These are phyloP conservation scores for Chaetoceros tenuissimus DNA, from an alignment of 108 stramenopile species.

Conservation along the genomic window DNA sequence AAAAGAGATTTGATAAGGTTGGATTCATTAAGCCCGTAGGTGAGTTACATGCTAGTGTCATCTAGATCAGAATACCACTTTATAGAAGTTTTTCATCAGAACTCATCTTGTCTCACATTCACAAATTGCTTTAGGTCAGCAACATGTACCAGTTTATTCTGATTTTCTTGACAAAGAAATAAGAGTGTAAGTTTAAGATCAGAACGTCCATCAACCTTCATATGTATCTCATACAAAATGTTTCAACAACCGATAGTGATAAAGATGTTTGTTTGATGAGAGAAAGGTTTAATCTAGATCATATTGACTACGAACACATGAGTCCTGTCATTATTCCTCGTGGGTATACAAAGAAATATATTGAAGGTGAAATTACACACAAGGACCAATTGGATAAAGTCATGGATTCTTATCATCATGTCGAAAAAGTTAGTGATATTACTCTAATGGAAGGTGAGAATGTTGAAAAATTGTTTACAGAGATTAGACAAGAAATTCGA, in stretches of 20 bases:
- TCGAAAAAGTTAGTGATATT: constrained; percentile 28
- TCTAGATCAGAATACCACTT: no score
- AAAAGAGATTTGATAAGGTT: constrained; percentile 70
- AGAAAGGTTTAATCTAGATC: constrained; percentile 59
- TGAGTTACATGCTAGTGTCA: constrained; percentile 38
- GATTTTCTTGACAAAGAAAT: constrained; percentile 10
- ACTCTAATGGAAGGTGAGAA: constrained; percentile 85
- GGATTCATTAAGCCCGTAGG: constrained; percentile 91
- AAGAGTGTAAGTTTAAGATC: constrained; percentile 1
- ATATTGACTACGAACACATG: constrained; percentile 69
- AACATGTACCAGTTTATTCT: constrained; percentile 29
- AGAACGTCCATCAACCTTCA: no score
- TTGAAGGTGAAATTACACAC: constrained; percentile 70
- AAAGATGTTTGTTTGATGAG: constrained; percentile 80
- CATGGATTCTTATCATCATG: constrained; percentile 22
- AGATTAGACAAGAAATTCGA: no score
- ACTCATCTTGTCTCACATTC: no score
- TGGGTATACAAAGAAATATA: constrained; percentile 77
- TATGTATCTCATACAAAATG: not conserved
- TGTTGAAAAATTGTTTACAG: no score
- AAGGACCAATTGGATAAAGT: constrained; percentile 40
- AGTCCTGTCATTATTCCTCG: constrained; percentile 80
- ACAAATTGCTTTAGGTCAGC: no score
- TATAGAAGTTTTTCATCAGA: no score
- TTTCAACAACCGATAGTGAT: constrained; percentile 27